Base-by-base conservation (phyloP, 805 yeast species). In the Aciculoconidium aculeatum region DNA sequence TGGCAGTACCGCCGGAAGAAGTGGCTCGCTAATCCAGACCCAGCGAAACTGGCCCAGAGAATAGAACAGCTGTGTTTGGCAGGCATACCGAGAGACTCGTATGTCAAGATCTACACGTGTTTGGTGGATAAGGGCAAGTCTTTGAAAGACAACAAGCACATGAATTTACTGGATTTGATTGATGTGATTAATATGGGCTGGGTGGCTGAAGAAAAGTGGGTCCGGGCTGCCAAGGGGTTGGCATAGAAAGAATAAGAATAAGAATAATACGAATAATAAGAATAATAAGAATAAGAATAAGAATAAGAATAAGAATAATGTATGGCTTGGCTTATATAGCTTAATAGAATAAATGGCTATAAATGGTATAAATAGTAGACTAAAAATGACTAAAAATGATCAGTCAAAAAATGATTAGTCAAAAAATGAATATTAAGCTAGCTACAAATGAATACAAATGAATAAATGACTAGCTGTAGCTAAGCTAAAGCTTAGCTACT, bases 121-220 rank as follows among this genome's bases (percentile, higher is more conserved):
- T 60, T 90, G 43, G 80, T 88, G 15, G 72, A 79, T 24, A 79
- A 80, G 45, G 78, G 79, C 20, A 76, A 77, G 42, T 67, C 73
- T 5, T 65, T 90, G 44, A 78, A 75, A 44, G 64, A 64, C 32
- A 57, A 50, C 19, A 56, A 51, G 34, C 83, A 87, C 10, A 63
- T 90, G 56, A 85, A 83, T 52, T 67, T 90, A 44, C 65, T 63
- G 34, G 95, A 86, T 50, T 75, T 82, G 23, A 50, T 86, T 29
- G 70, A 70, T 40, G 72, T 88, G 14, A 70, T 88, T 23, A 77
- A 84, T 44, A 73, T 81, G 3, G 96, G 96, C 11, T 88, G 97
- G 97, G 67, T 70, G 10, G 78, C 76, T 36, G 75, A 75, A 13
- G 85, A 79, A 28, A 73, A 75, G 41, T 88, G 92, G 90, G 80